Evolutionary conservation across 2,329 filamentous ascomycete species (phyloP).

Genomic region (Penicillium sclerotiorum): DNA sequence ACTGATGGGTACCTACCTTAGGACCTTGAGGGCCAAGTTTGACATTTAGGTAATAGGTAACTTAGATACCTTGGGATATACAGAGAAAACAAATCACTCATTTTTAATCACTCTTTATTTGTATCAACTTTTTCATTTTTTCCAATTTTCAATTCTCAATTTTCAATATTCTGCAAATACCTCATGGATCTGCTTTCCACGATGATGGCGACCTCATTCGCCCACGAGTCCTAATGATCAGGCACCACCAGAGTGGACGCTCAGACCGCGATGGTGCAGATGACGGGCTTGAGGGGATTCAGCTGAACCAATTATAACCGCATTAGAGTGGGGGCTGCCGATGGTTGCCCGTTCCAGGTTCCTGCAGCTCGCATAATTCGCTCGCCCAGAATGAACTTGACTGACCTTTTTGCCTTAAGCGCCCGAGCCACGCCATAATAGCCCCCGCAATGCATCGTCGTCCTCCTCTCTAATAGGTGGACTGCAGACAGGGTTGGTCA

Average conservation of each 20-base stretch:
- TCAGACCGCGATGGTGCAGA: constrained; percentile 16
- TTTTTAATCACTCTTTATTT: no score
- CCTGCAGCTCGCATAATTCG: constrained; percentile 23
- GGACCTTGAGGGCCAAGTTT: no score
- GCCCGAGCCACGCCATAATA: constrained; percentile 25
- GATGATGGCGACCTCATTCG: background rate
- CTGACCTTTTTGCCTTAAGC: constrained; percentile 23
- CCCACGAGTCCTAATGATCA: background rate
- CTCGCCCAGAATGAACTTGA: constrained; percentile 2
- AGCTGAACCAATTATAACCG: background rate
- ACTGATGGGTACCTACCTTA: no score
- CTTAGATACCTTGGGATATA: no score
- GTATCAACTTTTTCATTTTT: no score
- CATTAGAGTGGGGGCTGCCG: constrained; percentile 7
- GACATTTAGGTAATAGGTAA: no score
- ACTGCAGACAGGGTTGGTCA: background rate
- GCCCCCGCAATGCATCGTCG: constrained; percentile 12
- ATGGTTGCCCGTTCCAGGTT: constrained; percentile 26
- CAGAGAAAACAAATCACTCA: no score
- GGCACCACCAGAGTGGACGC: constrained; percentile 2
- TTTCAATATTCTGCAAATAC: background rate
- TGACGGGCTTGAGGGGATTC: constrained; percentile 16
- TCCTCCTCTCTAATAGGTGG: constrained; percentile 1
- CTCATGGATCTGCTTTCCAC: background rate
- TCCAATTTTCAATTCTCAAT: background rate